These are phyloP conservation scores for Phaseolus coccineus DNA, from an alignment of 331 rosid genomes.

Conservation along the genomic window DNA sequence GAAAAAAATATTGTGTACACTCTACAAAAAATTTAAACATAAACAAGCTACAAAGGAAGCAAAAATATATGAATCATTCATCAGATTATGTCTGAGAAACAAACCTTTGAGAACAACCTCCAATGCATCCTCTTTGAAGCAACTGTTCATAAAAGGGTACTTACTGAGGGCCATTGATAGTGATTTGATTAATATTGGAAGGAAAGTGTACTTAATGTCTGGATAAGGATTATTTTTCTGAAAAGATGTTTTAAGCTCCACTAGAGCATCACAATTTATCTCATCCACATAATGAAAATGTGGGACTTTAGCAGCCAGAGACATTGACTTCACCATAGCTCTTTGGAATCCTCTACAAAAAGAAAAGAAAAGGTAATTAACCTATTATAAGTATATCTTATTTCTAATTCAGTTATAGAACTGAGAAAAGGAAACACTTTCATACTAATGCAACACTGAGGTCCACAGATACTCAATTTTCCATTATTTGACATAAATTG, in stretches of 20 bases:
- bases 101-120: constrained; percentile 88
- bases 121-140: constrained; percentile 79
- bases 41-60: constrained; percentile 23
- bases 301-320: constrained; percentile 87
- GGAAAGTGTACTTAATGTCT: constrained; percentile 85
- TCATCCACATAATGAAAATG: constrained; percentile 92
- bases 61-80: constrained; percentile 21
- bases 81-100: constrained; percentile 37
- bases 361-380: constrained; percentile 19
- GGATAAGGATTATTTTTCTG: constrained; percentile 72
- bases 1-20: neutral
- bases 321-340: constrained; percentile 86
- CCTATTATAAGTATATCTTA: constrained; percentile 19
- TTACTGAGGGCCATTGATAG: constrained; percentile 83
- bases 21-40: constrained; percentile 11
- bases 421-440: constrained; percentile 11
- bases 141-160: constrained; percentile 79
- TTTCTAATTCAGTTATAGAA: constrained; percentile 17
- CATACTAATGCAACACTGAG: constrained; percentile 18
- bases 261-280: constrained; percentile 76
- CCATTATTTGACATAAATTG: constrained; percentile 16
- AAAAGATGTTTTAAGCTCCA: constrained; percentile 77
- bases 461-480: constrained; percentile 29
- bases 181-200: constrained; percentile 79
- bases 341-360: constrained; percentile 86